A percentile compares a stretch with the other conserved stretches of the same genome.
These are phyloP conservation scores for Lithospermum erythrorhizon DNA, from an alignment of 257 asterid species.

Conservation along the genomic window DNA sequence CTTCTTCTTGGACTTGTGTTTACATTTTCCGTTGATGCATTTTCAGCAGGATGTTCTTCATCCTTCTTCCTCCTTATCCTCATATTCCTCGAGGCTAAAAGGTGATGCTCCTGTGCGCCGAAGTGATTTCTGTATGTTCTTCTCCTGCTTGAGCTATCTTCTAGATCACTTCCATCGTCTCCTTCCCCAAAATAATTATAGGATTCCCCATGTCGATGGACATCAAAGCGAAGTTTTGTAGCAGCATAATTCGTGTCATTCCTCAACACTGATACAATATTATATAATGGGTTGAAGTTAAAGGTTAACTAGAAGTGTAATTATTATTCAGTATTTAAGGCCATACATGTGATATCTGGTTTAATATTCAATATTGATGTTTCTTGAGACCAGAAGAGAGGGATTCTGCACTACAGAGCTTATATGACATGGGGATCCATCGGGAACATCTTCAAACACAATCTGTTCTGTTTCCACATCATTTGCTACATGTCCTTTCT, in stretches of 20 bases:
- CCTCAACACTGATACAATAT: constrained; percentile 49
- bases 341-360: constrained; percentile 78
- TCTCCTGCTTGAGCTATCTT: constrained; percentile 13
- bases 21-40: not conserved
- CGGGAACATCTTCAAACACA: constrained; percentile 54
- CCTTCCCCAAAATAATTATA: constrained; percentile 55
- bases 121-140: constrained; percentile 29
- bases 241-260: constrained; percentile 72
- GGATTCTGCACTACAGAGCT: constrained; percentile 91
- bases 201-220: constrained; percentile 90
- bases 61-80: constrained; percentile 2
- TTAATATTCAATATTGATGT: constrained; percentile 70
- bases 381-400: constrained; percentile 98
- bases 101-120: not conserved
- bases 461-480: constrained; percentile 98
- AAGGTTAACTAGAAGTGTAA: constrained; percentile 8
- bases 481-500: constrained; percentile 92
- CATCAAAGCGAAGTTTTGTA: constrained; percentile 85
- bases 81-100: constrained; percentile 2
- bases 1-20: constrained; percentile 1
- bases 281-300: constrained; percentile 13
- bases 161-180: constrained; percentile 41
- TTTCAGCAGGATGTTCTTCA: not conserved
- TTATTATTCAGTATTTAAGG: constrained; percentile 9
- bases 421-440: constrained; percentile 43